These are phyloP conservation scores for Penicillium sp. DNA, from an alignment of 2,329 filamentous ascomycete genomes.

Conservation along the genomic window DNA sequence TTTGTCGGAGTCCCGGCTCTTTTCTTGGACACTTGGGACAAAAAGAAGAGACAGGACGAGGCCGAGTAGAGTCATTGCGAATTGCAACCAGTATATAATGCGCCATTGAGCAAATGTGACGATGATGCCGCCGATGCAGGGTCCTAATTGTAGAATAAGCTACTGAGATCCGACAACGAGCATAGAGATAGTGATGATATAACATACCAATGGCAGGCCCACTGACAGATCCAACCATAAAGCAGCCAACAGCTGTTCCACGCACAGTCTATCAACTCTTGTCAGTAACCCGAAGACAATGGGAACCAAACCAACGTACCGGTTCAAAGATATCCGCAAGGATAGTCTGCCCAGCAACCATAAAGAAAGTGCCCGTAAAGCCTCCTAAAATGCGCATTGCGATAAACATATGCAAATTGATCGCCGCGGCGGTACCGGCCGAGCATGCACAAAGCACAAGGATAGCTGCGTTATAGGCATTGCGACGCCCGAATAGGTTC, in stretches of 20 bases:
- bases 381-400: slow-evolving; percentile 30
- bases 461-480: slow-evolving; percentile 30
- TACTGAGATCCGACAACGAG: neutral
- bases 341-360: slow-evolving; percentile 35
- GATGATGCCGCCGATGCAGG: slow-evolving; percentile 65
- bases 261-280: slow-evolving; percentile 26
- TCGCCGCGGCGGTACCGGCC: slow-evolving; percentile 26
- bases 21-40: slow-evolving; percentile 58
- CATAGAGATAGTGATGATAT: neutral
- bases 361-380: slow-evolving; percentile 33
- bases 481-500: slow-evolving; percentile 24
- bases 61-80: slow-evolving; percentile 55
- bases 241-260: slow-evolving; percentile 39
- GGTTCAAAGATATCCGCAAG: slow-evolving; percentile 35
- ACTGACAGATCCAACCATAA: slow-evolving; percentile 37
- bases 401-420: slow-evolving; percentile 30
- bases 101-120: slow-evolving; percentile 67
- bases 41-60: slow-evolving; percentile 55
- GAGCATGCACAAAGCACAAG: slow-evolving; percentile 27
- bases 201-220: slow-evolving; percentile 37
- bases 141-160: slow-evolving; percentile 20
- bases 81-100: slow-evolving; percentile 70
- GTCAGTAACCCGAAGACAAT: neutral
- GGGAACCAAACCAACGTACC: slow-evolving; percentile 13
- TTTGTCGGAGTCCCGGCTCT: slow-evolving; percentile 45